Evolutionary conservation across 352 stramenopile genomes (phyloP).

Genomic region (Globisporangium solare): DNA sequence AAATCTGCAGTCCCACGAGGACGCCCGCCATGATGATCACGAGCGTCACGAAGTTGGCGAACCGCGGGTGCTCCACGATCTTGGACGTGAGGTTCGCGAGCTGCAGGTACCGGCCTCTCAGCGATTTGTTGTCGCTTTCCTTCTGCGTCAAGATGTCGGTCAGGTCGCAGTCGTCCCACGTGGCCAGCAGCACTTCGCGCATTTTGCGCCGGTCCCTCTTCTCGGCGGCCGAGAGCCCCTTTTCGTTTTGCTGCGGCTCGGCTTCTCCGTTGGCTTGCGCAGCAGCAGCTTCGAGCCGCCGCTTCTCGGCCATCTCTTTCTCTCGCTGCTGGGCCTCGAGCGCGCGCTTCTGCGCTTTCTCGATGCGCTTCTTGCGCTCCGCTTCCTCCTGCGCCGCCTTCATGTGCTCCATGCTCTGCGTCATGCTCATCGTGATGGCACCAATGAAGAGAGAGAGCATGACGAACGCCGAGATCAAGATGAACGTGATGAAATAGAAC

Average conservation of each 20-base stretch:
- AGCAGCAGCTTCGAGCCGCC: constrained; percentile 17
- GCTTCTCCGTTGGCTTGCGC: neutral
- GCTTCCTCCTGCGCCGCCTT: constrained; percentile 69
- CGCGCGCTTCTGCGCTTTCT: constrained; percentile 55
- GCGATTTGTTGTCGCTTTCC: constrained; percentile 34
- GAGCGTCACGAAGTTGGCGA: constrained; percentile 68
- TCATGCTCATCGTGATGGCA: constrained; percentile 90
- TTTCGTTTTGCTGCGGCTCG: constrained; percentile 16
- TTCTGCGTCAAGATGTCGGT: constrained; percentile 55
- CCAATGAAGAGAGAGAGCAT: constrained; percentile 90
- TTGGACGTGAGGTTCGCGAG: constrained; percentile 34
- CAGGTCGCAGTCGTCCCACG: constrained; percentile 69
- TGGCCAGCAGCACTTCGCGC: constrained; percentile 69
- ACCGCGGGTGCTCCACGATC: constrained; percentile 51
- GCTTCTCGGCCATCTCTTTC: constrained; percentile 34
- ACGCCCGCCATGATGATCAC: constrained; percentile 73
- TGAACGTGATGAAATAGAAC: constrained; percentile 86
- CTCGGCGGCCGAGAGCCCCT: constrained; percentile 47
- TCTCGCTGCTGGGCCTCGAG: constrained; percentile 42
- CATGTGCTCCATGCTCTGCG: constrained; percentile 86
- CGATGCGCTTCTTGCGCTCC: constrained; percentile 47
- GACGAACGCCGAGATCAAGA: constrained; percentile 83
- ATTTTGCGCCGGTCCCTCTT: constrained; percentile 67
- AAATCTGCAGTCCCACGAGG: constrained; percentile 80
- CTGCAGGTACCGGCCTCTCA: constrained; percentile 52